Evolutionary conservation across 1,284 basidiomycete genomes (phyloP), one percentile per base, ranked within the genome.

Genomic region (Moniliophthora roreri): DNA sequence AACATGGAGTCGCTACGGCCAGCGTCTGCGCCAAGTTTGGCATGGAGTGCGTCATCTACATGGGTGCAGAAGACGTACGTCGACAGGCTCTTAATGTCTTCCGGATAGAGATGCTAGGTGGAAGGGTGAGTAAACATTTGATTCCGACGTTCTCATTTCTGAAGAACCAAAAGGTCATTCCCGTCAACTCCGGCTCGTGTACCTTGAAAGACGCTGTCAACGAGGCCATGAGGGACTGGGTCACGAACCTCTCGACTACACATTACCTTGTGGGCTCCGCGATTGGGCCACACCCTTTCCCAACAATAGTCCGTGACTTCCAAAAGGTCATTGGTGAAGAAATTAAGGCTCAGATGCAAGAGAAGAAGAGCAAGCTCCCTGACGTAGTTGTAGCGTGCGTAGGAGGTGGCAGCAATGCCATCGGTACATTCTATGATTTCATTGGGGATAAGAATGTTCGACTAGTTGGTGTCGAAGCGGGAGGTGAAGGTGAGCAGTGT

Each of bases 161-260:
- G 41, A n/a, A n/a, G n/a, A 47, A 50, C 34, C 16, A 23, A 37
- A 56, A 92, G 87, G 93, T 97, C 60, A 76, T 99, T 48, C 91
- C 96, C 11, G 96, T 98, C n/a, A 77, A 89, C 55, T 95, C 95
- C 9, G 97, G 97, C 20, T 92, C 94, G 45, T 84, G 90, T 68
- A 99, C 96, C 9, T 79, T 99, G 62, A 99, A 99, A 74, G 97
- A 99, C 67, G 96, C 95, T 20, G 93, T 98, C 63, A 98, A 97
- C 74, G 95, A 98, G 62, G 94, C 95, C 2, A 84, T 98, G 81
- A 85, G 95, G 47, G 95, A 98, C 73, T 99, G 97, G 97, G 96
- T 98, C 18, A 95, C 95, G 41, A 96, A 98, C 71, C 82, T 99
- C 35, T 77, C 90, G 28, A 89, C 77, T 16, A 98, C 96, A 1